Evolutionary conservation across 1,284 basidiomycete species (phyloP).

Genomic region (Moesziomyces antarcticus): DNA sequence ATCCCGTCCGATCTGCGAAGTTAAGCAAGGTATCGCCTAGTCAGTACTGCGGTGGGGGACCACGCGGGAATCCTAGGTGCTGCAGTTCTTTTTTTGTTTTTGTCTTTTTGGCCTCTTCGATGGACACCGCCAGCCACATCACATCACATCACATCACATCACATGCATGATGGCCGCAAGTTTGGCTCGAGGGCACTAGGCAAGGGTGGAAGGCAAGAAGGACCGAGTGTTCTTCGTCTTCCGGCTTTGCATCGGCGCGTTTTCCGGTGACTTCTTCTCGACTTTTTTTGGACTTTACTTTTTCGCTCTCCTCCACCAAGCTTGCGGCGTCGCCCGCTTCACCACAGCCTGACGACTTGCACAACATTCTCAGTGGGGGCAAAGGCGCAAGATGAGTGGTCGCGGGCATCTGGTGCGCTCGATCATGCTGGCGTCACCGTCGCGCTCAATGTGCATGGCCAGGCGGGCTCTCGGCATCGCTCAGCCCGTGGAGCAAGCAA

Average conservation of each 20-base stretch:
- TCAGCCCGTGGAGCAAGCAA: neutral
- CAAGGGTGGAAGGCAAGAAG: no score
- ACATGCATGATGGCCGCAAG: no score
- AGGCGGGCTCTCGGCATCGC: neutral
- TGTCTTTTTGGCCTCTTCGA: no score
- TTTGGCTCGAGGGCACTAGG: no score
- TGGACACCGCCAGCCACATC: no score
- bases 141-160: no score
- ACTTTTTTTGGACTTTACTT: neutral
- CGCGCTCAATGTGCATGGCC: neutral
- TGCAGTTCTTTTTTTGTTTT: constrained; percentile 71
- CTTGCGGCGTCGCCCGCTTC: neutral
- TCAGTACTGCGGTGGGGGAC: constrained; percentile 87
- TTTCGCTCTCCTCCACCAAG: neutral
- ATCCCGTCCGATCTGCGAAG: constrained; percentile 84
- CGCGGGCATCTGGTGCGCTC: neutral
- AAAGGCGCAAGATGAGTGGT: neutral
- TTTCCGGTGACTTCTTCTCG: neutral
- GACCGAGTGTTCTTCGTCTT: neutral
- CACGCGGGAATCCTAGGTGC: constrained; percentile 84
- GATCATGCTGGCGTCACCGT: neutral
- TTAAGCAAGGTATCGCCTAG: constrained; percentile 81
- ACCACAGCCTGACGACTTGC: neutral
- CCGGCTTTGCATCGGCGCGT: neutral
- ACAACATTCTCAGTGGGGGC: no score